Conservation (phyloP, 192 early-diverging fungal genomes). For the Paraglomus occultum region DNA sequence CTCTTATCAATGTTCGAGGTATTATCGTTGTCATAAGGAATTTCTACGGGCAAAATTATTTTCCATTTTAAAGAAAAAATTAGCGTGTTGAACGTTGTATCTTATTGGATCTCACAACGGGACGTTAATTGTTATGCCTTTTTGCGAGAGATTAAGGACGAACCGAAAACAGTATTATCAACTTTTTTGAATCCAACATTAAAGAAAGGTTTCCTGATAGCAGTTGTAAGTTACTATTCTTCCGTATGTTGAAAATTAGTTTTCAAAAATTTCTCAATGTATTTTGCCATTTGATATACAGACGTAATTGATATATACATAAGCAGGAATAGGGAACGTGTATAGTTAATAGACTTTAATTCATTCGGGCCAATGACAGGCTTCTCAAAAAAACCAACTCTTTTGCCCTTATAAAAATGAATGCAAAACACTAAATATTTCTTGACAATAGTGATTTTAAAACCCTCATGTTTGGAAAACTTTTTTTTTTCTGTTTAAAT, state of each 20-base stretch:
- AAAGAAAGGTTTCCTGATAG: constrained; percentile 58
- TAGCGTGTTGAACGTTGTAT: too few relatives aligned
- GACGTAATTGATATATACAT: constrained; percentile 93
- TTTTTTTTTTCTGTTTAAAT: too few relatives aligned
- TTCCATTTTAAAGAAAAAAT: too few relatives aligned
- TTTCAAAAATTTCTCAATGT: constrained; percentile 15
- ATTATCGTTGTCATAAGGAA: too few relatives aligned
- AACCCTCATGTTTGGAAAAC: too few relatives aligned
- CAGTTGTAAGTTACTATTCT: constrained; percentile 50
- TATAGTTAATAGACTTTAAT: constrained; percentile 91
- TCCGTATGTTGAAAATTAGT: background rate
- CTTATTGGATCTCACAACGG: constrained; percentile 86
- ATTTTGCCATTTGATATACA: constrained; percentile 27
- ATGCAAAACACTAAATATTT: too few relatives aligned
- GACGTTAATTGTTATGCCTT: constrained; percentile 87
- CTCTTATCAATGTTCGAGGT: too few relatives aligned
- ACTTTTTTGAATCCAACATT: constrained; percentile 72
- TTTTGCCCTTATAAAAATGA: too few relatives aligned
- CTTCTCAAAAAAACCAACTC: too few relatives aligned
- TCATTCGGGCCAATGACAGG: constrained; percentile 81
- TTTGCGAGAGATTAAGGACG: constrained; percentile 56
- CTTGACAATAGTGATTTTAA: too few relatives aligned
- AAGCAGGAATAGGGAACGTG: constrained; percentile 52
- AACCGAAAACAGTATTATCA: constrained; percentile 53
- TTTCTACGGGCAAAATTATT: too few relatives aligned